phyloP scores from a whole-genome alignment of 164 flowering plant species.

The Malania oleifera region DNA sequence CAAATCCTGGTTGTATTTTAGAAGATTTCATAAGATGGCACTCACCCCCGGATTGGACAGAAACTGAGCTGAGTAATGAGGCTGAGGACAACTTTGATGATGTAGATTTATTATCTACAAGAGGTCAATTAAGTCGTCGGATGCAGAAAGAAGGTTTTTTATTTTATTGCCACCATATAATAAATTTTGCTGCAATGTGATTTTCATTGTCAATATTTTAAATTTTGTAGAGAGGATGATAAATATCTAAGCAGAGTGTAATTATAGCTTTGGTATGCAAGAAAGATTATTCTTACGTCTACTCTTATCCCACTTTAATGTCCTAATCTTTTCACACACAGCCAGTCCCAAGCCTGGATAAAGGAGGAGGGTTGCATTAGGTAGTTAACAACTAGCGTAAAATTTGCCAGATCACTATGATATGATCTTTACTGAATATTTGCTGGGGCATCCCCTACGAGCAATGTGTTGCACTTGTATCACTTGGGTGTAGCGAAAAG shows the following conservation, averaged over 20 bases:
- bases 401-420: no score
- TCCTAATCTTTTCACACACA: no score
- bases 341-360: no score
- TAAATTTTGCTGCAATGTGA: background rate
- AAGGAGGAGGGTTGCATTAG: no score
- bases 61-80: constrained; percentile 37
- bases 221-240: background rate
- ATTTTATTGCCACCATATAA: background rate
- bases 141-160: constrained; percentile 89
- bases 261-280: no score
- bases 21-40: constrained; percentile 99
- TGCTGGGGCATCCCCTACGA: no score
- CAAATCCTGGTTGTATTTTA: constrained; percentile 96
- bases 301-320: no score
- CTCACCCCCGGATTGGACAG: constrained; percentile 98
- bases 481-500: no score
- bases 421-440: no score
- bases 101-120: constrained; percentile 34
- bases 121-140: constrained; percentile 81
- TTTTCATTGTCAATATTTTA: background rate
- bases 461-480: no score
- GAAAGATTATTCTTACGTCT: no score
- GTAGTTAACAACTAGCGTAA: no score
- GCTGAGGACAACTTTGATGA: constrained; percentile 28
- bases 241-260: background rate